Percentiles rank a stretch among this genome's conserved stretches.
These are phyloP conservation scores for Anisogramma anomala DNA, from an alignment of 2,329 filamentous ascomycete genomes.

Conservation along the genomic window DNA sequence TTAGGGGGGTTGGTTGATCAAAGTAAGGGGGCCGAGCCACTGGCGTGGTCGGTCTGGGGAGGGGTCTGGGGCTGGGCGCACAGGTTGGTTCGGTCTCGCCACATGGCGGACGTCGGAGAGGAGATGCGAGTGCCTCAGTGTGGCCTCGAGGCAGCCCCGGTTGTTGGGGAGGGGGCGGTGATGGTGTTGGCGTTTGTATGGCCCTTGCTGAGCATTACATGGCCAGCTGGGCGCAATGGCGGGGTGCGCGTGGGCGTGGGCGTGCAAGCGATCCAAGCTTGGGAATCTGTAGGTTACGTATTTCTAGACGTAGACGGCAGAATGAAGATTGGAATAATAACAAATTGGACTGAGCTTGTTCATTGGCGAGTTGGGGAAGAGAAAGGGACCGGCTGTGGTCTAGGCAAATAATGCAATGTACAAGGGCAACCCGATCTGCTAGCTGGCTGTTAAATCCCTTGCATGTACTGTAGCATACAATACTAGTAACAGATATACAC, in stretches of 20 bases:
- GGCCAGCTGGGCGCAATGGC: conserved; percentile 8
- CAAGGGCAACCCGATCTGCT: too few relatives aligned
- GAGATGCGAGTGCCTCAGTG: conserved; percentile 15
- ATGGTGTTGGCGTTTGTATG: not conserved
- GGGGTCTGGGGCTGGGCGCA: conserved; percentile 34
- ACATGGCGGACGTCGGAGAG: conserved; percentile 60
- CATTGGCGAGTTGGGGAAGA: not conserved
- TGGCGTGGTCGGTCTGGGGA: conserved; percentile 10
- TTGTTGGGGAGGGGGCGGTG: not conserved
- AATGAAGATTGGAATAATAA: conserved; percentile 8
- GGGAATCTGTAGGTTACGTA: too few relatives aligned
- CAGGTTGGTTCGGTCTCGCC: conserved; percentile 98
- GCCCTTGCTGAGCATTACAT: conserved; percentile 11
- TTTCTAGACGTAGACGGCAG: conserved; percentile 5
- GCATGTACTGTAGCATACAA: too few relatives aligned
- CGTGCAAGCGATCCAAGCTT: too few relatives aligned
- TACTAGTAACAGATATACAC: too few relatives aligned
- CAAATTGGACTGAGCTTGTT: conserved; percentile 8
- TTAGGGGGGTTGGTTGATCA: not conserved
- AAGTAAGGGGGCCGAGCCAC: not conserved
- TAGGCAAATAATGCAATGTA: too few relatives aligned
- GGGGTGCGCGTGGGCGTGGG: not conserved
- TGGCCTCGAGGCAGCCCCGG: conserved; percentile 8
- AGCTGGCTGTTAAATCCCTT: too few relatives aligned
- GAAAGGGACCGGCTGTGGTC: not conserved